A percentile compares a stretch with the other conserved stretches of the same genome.
phyloP scores from a whole-genome alignment of 2,329 filamentous ascomycete genomes.

The Claviceps maximensis region DNA sequence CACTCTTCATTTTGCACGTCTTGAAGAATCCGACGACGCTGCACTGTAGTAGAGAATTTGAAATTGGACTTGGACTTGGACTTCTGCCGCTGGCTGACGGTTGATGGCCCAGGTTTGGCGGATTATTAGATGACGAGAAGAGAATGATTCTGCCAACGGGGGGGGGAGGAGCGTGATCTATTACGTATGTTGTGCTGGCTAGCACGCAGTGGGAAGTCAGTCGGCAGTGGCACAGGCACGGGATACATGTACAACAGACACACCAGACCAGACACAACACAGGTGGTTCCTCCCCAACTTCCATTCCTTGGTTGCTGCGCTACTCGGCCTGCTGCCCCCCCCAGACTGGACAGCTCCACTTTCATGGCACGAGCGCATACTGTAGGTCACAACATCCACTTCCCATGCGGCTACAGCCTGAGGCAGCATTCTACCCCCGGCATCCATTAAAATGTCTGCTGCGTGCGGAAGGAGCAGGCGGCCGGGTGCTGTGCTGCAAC shows the following conservation, averaged over 20 bases:
- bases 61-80: not conserved
- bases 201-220: not conserved
- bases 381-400: not conserved
- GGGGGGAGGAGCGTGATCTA: not conserved
- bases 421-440: not conserved
- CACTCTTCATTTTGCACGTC: constrained; percentile 64
- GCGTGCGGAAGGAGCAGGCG: not conserved
- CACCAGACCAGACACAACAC: too few species aligned
- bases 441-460: not conserved
- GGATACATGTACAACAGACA: too few species aligned
- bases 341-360: not conserved
- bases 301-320: not conserved
- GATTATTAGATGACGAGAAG: not conserved
- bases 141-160: not conserved
- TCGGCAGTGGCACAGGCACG: too few species aligned
- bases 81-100: too few species aligned
- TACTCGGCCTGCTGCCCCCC: too few species aligned
- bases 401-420: not conserved
- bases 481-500: not conserved
- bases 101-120: not conserved
- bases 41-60: not conserved
- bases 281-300: not conserved
- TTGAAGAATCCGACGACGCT: not conserved
- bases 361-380: not conserved
- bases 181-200: not conserved